Evolutionary conservation across 2,329 filamentous ascomycete species (phyloP), one percentile per base, ranked within the genome.

Genomic region (Colletotrichum filicis): DNA sequence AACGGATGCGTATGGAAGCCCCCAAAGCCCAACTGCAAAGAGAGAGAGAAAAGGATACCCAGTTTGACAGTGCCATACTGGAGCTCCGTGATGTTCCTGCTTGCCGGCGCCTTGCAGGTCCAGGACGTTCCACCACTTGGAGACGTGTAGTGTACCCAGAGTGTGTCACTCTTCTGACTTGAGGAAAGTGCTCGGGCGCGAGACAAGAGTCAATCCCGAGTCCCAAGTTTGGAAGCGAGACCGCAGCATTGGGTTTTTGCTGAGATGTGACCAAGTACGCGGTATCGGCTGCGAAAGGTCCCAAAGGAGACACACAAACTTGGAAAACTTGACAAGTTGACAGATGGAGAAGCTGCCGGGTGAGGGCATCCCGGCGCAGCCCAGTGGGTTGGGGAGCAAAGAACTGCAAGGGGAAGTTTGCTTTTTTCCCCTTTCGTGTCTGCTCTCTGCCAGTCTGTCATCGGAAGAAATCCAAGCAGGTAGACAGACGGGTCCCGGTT

Each of bases 51-150:
- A 30, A 49, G 66, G 8, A 42, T 42, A 42, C 37, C 62, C 16
- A 46, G 62, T 56, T 56, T 69, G 70, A 72, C 70, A 72, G 66
- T 60, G 66, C 71, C 71, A 73, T 66, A 61, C 58, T 57, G 56
- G 55, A 66, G 56, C 42, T 42, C 46, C 52, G 52, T 49, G 42
- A 37, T 70, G 61, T 70, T 70, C 37, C 66, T 73, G 70, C 35
- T 65, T 61, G 46, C 56, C 66, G 66, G 66, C 71, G 66, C 60
- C 71, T 73, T 71, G 71, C 49, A 66, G 59, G 19, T 42, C 60
- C 42, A 49, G 42, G 32, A 56, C 46, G 61, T 30, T 56, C 65
- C 52, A 65, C 26, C 53, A 55, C 37, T 32, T 11, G 35, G 30
- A 64, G 61, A 52, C 59, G 46, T 60, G 30, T 63, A 63, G 22